Base-by-base conservation (phyloP, 306 rosid genomes). In the Argentina anserina region DNA sequence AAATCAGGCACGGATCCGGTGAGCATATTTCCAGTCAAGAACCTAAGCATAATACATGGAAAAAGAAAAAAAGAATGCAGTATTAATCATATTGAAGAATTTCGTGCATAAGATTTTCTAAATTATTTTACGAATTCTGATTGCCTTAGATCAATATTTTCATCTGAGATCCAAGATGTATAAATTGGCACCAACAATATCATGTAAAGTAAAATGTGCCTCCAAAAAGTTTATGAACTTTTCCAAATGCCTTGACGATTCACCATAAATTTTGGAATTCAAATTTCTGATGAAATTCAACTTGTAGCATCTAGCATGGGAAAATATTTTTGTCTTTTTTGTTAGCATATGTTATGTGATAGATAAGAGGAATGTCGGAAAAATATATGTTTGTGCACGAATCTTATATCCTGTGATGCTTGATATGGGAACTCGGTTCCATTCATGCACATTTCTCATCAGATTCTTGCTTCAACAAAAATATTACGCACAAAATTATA, bases 11-110 rank as follows among this genome's bases (percentile, higher is more conserved):
- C 77, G 1, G 55, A 1, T 81, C 96, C 96, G 37, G 81, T 50
- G 9, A 91, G 74, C 78, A 50, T 21, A 78, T 91, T 89, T 78
- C 87, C 88, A 28, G 87, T 80, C 76, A 91, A 84, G 84, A 78
- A 76, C 74, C 97, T 92, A 58, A 55, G 60, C 47, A 52, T 10
- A 53, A 65, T 43, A n/a, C n/a, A 68, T 9, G 26, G 3, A 34
- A 14, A 43, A 50, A 60, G 23, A 37, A 80, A 5, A 0, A 33
- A 33, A 33, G 36, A 33, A 33, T 33, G 36, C 5, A 33, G 41
- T 18, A 28, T 28, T 28, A 3, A 3, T 28, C n/a, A 14, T 28
- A 26, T 28, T 53, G 37, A n/a, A n/a, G n/a, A 28, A 28, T 58
- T 28, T 28, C 37, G 5, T 26, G 64, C 17, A 29, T 29, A 33